A percentile compares a stretch with the other conserved stretches of the same genome.
phyloP scores from a whole-genome alignment of 441 rosid species.

The Theobroma grandiflorum region DNA sequence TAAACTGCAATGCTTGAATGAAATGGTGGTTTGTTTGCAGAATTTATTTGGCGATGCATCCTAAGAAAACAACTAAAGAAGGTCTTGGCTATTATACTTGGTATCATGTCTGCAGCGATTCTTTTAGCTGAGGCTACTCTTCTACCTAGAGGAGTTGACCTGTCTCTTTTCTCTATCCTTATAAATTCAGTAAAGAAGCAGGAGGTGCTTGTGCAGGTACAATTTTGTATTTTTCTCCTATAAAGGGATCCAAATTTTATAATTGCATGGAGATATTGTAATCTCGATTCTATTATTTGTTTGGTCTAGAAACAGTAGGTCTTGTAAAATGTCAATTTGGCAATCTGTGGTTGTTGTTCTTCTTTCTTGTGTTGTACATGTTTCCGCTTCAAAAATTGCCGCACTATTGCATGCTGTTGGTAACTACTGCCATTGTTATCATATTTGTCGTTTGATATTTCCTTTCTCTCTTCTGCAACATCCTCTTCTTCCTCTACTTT shows the following conservation, averaged over 20 bases:
- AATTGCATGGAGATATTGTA: background rate
- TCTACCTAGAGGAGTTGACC: constrained; percentile 73
- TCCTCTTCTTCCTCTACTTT: constrained; percentile 8
- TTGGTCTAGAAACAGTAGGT: background rate
- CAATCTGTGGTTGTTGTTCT: background rate
- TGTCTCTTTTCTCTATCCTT: constrained; percentile 92
- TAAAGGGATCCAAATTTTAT: background rate
- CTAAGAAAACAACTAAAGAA: constrained; percentile 69
- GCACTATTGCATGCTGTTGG: background rate
- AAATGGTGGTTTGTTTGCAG: constrained; percentile 53
- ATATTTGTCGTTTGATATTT: background rate
- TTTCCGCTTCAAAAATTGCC: background rate
- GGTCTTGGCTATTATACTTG: constrained; percentile 74
- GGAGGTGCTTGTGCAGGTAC: constrained; percentile 90
- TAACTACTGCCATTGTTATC: background rate
- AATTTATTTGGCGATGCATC: constrained; percentile 91
- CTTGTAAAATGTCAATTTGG: background rate
- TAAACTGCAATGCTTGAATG: constrained; percentile 19
- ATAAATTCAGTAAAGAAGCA: constrained; percentile 79
- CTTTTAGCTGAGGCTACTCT: constrained; percentile 98
- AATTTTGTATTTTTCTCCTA: background rate
- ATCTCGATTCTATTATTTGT: background rate
- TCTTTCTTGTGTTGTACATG: constrained; percentile 2
- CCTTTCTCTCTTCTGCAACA: constrained; percentile 11
- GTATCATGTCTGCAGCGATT: constrained; percentile 94